Evolutionary conservation across 352 stramenopile species (phyloP).

Genomic region (Poterioochromonas sp.): DNA sequence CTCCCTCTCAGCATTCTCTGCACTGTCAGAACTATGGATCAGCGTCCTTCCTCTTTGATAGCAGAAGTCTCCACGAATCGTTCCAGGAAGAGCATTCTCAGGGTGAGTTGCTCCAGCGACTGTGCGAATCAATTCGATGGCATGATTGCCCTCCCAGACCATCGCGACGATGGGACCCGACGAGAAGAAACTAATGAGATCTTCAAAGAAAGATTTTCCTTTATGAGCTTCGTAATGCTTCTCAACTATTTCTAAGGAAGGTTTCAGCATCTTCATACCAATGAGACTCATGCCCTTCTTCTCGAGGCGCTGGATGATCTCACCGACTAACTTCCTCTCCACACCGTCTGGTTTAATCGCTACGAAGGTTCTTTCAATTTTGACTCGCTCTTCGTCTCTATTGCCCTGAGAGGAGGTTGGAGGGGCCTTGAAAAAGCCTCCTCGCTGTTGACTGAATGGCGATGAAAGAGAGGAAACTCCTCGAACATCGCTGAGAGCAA

Average conservation of each 20-base stretch:
- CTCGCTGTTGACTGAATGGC: too few species aligned
- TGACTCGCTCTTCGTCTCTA: too few species aligned
- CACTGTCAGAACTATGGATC: constrained; percentile 23
- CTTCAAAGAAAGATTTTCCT: constrained; percentile 5
- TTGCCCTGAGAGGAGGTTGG: too few species aligned
- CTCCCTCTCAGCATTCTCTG: constrained; percentile 25
- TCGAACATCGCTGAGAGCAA: too few species aligned
- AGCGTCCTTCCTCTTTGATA: constrained; percentile 21
- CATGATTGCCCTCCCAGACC: constrained; percentile 16
- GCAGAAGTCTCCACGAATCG: constrained; percentile 32
- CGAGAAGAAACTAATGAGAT: neutral
- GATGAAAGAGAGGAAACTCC: too few species aligned
- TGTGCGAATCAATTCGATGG: neutral
- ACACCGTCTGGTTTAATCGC: constrained; percentile 12
- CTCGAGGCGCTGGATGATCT: neutral
- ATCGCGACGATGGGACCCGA: constrained; percentile 23
- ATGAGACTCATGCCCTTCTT: neutral
- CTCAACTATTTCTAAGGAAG: neutral
- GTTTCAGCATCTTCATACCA: neutral
- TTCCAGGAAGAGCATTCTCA: neutral
- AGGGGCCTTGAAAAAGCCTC: too few species aligned
- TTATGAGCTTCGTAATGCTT: neutral
- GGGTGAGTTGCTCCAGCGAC: constrained; percentile 5
- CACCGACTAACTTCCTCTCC: neutral
- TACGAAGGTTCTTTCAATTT: constrained; percentile 10